phyloP scores from a whole-genome alignment of 2,329 filamentous ascomycete genomes.

The Colletotrichum eremochloae region DNA sequence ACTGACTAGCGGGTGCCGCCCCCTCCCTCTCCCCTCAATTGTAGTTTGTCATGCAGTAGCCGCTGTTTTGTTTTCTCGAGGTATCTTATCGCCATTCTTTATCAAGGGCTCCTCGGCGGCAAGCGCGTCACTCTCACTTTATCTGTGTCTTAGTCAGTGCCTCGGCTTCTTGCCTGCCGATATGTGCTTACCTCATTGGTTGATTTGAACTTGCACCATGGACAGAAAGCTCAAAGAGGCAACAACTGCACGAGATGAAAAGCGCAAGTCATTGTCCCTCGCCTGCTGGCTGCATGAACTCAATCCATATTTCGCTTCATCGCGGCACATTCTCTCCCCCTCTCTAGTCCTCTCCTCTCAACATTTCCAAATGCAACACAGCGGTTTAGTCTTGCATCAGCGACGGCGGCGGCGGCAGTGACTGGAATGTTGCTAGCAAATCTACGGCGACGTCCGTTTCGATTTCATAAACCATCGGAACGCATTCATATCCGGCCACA shows the following conservation, averaged over 20 bases:
- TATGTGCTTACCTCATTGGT: conserved; percentile 3
- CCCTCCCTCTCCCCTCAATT: too few species aligned
- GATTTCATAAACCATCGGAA: not conserved
- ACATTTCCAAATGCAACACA: not conserved
- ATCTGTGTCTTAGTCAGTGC: conserved; percentile 2
- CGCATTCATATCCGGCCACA: not conserved
- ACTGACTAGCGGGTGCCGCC: too few species aligned
- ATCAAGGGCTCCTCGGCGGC: conserved; percentile 4
- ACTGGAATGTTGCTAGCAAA: not conserved
- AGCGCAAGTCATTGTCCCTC: conserved; percentile 22
- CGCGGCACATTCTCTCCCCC: not conserved
- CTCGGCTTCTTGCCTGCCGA: not conserved
- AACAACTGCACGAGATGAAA: conserved; percentile 6
- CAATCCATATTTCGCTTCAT: conserved; percentile 2
- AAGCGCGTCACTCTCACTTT: conserved; percentile 19
- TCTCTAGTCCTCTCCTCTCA: not conserved
- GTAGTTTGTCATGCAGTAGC: too few species aligned
- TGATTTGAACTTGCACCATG: conserved; percentile 1
- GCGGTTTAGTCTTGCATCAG: not conserved
- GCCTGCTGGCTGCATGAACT: conserved; percentile 33
- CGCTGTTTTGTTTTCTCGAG: not conserved
- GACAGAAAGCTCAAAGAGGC: conserved; percentile 12
- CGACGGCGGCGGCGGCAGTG: not conserved
- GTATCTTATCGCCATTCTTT: conserved; percentile 19
- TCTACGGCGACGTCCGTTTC: not conserved